These are phyloP conservation scores for Debaryomyces psychrophilus DNA, from an alignment of 1,139 yeast species.

Conservation along the genomic window DNA sequence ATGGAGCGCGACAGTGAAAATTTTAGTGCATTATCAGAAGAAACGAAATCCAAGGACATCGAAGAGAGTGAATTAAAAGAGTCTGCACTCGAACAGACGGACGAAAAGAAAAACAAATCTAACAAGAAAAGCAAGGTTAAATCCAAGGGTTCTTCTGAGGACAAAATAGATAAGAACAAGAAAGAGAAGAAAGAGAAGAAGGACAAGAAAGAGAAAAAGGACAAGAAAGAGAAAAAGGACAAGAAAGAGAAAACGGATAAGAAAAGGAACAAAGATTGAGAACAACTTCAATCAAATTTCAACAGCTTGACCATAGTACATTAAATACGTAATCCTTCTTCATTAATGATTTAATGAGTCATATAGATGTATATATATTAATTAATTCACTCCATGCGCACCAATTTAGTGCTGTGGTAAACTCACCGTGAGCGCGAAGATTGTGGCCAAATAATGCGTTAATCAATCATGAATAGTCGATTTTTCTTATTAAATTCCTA, in stretches of 20 bases:
- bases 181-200: conserved; percentile 16
- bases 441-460: background rate
- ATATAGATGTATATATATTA: conserved; percentile 6
- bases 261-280: conserved; percentile 1
- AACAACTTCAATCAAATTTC: background rate
- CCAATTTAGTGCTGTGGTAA: background rate
- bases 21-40: background rate
- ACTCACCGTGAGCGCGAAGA: conserved; percentile 1
- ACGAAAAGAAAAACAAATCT: background rate
- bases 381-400: background rate
- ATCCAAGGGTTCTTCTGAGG: background rate
- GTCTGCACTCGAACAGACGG: no score
- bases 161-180: conserved; percentile 13
- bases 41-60: background rate
- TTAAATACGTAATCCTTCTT: background rate
- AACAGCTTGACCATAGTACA: background rate
- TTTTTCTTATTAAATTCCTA: background rate
- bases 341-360: conserved; percentile 1
- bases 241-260: conserved; percentile 3
- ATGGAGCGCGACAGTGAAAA: background rate
- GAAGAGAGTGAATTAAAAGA: background rate
- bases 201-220: conserved; percentile 18
- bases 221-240: conserved; percentile 11
- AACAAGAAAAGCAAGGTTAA: conserved; percentile 7
- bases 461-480: background rate